Percentiles rank a stretch among this genome's conserved stretches.
phyloP scores from a whole-genome alignment of 176 grass and related monocot genomes.

The Oropetium thomaeum region DNA sequence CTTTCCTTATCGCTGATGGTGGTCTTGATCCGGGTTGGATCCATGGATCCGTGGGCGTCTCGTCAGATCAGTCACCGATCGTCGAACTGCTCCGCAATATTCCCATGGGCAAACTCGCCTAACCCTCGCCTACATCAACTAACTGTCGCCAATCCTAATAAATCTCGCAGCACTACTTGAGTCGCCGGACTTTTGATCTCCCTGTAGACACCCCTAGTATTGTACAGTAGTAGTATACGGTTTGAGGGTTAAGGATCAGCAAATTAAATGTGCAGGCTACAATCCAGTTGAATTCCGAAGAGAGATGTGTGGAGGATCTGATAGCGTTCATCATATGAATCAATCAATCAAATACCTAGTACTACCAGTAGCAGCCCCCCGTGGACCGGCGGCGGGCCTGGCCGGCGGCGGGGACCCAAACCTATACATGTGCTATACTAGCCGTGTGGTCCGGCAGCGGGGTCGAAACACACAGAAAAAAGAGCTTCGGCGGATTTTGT shows the following conservation, averaged over 20 bases:
- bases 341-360: background rate
- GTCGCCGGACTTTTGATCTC: background rate
- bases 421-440: background rate
- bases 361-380: background rate
- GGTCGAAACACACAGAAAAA: constrained; percentile 10
- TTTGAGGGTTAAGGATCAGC: constrained; percentile 1
- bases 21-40: background rate
- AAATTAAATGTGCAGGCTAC: background rate
- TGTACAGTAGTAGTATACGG: no score
- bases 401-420: constrained; percentile 33
- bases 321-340: background rate
- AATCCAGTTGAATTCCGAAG: constrained; percentile 2
- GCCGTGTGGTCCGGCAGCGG: constrained; percentile 20
- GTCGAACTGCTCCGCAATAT: background rate
- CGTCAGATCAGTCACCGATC: background rate
- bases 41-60: background rate
- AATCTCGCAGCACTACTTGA: background rate
- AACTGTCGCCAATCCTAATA: background rate
- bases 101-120: background rate
- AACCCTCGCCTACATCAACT: no score
- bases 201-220: background rate
- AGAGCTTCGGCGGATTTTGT: constrained; percentile 26
- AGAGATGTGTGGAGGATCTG: background rate
- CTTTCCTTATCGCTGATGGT: background rate
- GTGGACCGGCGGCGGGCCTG: background rate